Percentiles rank a stretch among this genome's conserved stretches.
phyloP scores from a whole-genome alignment of 805 yeast species.

The Teunomyces stri region DNA sequence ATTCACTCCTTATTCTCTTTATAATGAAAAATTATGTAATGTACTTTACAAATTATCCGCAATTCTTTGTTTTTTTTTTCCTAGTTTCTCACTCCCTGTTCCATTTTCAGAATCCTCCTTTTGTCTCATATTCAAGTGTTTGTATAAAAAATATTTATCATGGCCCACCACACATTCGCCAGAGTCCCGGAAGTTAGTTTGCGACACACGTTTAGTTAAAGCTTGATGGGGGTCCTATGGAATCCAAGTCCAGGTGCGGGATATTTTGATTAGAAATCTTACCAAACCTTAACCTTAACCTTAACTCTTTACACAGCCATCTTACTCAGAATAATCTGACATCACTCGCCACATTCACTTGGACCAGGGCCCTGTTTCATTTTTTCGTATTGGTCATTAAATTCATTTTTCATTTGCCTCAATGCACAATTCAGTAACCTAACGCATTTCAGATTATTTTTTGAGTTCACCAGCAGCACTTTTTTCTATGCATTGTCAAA shows the following conservation, averaged over 20 bases:
- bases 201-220: background rate
- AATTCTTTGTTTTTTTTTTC: background rate
- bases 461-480: background rate
- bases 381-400: background rate
- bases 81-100: background rate
- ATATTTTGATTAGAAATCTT: background rate
- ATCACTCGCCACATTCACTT: background rate
- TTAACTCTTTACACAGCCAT: background rate
- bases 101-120: background rate
- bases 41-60: background rate
- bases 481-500: background rate
- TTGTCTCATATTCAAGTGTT: background rate
- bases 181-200: background rate
- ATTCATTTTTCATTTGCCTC: background rate
- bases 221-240: background rate
- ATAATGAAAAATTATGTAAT: background rate
- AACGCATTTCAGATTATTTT: background rate
- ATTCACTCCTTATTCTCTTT: too few species aligned
- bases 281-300: background rate
- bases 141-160: background rate
- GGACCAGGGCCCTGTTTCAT: background rate
- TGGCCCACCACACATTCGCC: background rate
- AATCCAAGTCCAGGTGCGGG: background rate
- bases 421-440: background rate
- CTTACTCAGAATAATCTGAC: background rate